Base-by-base conservation (phyloP, 192 early-diverging fungal genomes). In the Gryganskiella cystojenkinii region DNA sequence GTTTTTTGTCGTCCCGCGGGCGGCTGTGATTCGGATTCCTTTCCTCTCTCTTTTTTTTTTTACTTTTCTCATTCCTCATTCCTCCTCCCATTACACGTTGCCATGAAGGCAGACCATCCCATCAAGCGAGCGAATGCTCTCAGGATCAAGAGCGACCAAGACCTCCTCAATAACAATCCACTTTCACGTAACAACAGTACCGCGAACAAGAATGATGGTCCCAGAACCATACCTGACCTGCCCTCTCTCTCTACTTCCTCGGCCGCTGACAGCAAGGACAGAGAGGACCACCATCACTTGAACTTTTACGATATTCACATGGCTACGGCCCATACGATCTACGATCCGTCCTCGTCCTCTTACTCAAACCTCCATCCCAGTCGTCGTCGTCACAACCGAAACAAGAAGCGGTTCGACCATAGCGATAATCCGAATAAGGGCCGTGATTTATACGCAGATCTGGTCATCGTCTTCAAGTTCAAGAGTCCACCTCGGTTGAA, bases 401-500 rank as follows among this genome's bases (percentile, higher is more conserved):
- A 11, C 28, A 31, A 56, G 34, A n/a, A 3, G 13, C 55, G 27
- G 31, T 37, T 33, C n/a, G n/a, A n/a, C n/a, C n/a, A n/a, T 7
- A 34, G 9, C 19, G 19, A n/a, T 6, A 20, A 25, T 5, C 13
- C 11, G 5, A 25, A 25, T 8, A 56, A 40, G 34, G 33, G 55
- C 19, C 62, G 31, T 20, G 73, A 76, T 1, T 4, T 49, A 0
- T 79, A 70, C 33, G 81, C 78, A 2, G 83, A 84, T 47, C 70
- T 82, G 13, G 80, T 84, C 45, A 75, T 84, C 27, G 67, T 80
- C 45, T 81, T 84, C 64, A 71, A 71, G 35, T 84, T 67, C 55
- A 50, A 69, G 31, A 33, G 44, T 4, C 61, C 61, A 0, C 30
- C 61, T n/a, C n/a, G n/a, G n/a, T n/a, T n/a, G n/a, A n/a, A n/a